Base-by-base conservation (phyloP, 2,329 filamentous ascomycete species). In the Arthrobotrys sphaeroides region DNA sequence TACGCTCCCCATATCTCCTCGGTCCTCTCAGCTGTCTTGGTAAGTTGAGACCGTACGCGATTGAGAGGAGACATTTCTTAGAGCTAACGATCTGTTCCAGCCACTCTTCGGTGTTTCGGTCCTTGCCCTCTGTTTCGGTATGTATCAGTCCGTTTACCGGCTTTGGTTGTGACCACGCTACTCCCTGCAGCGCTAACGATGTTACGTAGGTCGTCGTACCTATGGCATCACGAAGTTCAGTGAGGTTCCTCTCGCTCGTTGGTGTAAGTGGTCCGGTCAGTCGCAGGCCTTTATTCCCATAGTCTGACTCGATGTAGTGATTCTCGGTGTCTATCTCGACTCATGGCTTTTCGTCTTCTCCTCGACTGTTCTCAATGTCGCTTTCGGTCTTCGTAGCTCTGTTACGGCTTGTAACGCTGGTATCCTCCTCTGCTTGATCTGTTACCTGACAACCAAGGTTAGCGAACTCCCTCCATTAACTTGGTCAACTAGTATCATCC, bases 381-480 rank as follows among this genome's bases (percentile, higher is more conserved):
- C 87, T 0, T 83, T 88, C 66, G 87, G 87, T 0, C 83, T 90
- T 59, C 87, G 88, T 75, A 83, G 83, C 13, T 86, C 84, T 20
- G 78, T 82, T 2, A 78, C 80, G 1, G 83, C 87, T 3, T 90
- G 88, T 79, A 85, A 87, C 47, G 84, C 85, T 4, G 87, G 87
- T 5, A 88, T 90, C 42, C 77, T 90, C 4, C 82, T 90, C 0
- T 90, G 88, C 79, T 83, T 90, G 1, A 82, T 85, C 4, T 90
- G 86, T 77, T 90, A 90, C 78, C 84, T 90, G 60, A 87, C 87
- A 1, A 89, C 88, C 1, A 90, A 90, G 82, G 86, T 89, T 61
- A 70, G 80, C 78, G 2, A 1, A 28, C n/a, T 9, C 16, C 20
- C 13, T 53, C 9, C 31, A 24, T 7, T 31, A 1, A 22, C 5